Base-by-base conservation (phyloP, 1,284 basidiomycete genomes). In the Ustilago trichophora region DNA sequence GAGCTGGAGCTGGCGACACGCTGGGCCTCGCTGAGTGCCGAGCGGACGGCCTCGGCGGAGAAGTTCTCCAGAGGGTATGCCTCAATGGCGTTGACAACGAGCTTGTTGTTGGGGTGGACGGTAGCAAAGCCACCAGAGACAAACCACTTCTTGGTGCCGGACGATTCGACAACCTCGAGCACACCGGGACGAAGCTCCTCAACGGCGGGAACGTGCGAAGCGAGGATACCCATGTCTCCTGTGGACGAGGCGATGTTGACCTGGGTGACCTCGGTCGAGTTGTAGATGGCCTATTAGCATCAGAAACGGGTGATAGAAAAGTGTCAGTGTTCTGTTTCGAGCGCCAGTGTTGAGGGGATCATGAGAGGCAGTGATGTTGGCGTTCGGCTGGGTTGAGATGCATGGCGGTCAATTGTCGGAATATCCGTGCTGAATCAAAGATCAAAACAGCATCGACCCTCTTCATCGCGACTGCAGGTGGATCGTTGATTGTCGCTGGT, bases 51-150 rank as follows among this genome's bases (percentile, higher is more conserved):
- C 86, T 95, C 93, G 18, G 86, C 73, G 3, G 93, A 94, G 84
- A 96, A 98, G 51, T 89, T 86, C 65, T 96, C 93, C 29, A 99
- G 85, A 38, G 92, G 89, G 77, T 93, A 95, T 64, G 91, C 96
- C 86, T 98, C 96, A 51, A 98, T 90, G 64, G 91, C 93, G 84
- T 98, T 98, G 83, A 98, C 91, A 37, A 95, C 97, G 59, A 98
- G 86, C 76, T 87, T 89, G 87, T 98, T 99, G 86, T 94, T 93
- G 46, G 93, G 92, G 84, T 98, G 96, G 45, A 99, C 92, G 59
- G 91, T 97, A 53, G 96, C 95, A 82, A 99, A 98, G 59, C 96
- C 96, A 68, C 92, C 90, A 57, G 95, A 97, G 50, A 93, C 96
- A 57, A 80, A 81, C 70, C 69, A 78, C 58, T 77, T 80, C 67